A percentile compares a stretch with the other conserved stretches of the same genome.
Evolutionary conservation across 2,329 filamentous ascomycete species (phyloP).

Genomic region (Sclerotinia minor): DNA sequence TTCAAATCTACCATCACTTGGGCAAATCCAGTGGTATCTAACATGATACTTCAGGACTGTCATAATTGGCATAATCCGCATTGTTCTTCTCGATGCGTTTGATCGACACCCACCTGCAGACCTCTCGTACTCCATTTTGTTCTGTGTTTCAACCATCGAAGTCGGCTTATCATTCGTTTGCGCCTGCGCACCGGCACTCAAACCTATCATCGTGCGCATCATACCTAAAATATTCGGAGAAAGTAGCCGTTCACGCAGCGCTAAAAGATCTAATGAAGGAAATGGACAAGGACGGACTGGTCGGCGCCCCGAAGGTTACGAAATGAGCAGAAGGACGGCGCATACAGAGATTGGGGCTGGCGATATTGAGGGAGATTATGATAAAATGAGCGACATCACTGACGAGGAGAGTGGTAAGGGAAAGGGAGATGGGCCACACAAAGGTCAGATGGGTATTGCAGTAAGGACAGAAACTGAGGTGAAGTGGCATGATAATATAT

Average conservation of each 20-base stretch:
- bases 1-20: background rate
- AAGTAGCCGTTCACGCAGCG: constrained; percentile 4
- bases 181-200: constrained; percentile 24
- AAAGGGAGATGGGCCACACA: background rate
- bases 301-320: constrained; percentile 4
- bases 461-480: constrained; percentile 4
- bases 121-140: constrained; percentile 19
- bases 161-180: constrained; percentile 25
- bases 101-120: constrained; percentile 6
- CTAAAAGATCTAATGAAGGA: background rate
- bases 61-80: constrained; percentile 1
- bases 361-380: background rate
- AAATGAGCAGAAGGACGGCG: background rate
- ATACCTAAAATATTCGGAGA: constrained; percentile 20
- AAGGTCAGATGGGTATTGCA: background rate
- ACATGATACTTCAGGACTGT: constrained; percentile 1
- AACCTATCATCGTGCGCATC: constrained; percentile 22
- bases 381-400: constrained; percentile 9
- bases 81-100: constrained; percentile 7
- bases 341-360: constrained; percentile 9
- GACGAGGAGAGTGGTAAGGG: background rate
- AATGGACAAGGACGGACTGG: constrained; percentile 6
- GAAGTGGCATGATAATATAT: background rate
- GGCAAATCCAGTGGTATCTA: background rate
- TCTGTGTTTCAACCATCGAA: constrained; percentile 25